A percentile compares a stretch with the other conserved stretches of the same genome.
Evolutionary conservation across 1,139 yeast species (phyloP).

Genomic region (Debaryomyces psychrophilus): DNA sequence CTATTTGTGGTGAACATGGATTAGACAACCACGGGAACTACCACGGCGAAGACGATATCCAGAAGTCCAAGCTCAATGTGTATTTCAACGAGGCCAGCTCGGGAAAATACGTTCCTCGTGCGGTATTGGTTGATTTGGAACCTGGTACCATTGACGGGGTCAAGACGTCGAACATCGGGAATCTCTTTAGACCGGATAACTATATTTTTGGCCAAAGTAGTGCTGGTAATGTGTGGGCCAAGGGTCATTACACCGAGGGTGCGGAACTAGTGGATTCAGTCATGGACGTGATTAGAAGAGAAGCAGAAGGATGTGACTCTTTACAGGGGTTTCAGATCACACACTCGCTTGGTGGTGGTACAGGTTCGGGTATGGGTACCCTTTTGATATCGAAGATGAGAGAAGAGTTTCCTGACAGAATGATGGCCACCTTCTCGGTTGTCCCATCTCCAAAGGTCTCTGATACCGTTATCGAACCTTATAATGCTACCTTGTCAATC

Average conservation of each 20-base stretch:
- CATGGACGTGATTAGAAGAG: conserved; percentile 86
- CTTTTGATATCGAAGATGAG: conserved; percentile 75
- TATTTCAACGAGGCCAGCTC: conserved; percentile 65
- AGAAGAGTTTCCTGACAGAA: conserved; percentile 90
- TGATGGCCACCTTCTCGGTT: conserved; percentile 94
- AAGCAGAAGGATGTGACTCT: conserved; percentile 90
- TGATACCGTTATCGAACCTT: conserved; percentile 93
- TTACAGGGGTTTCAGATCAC: conserved; percentile 94
- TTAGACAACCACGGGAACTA: conserved; percentile 82
- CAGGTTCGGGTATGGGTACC: conserved; percentile 96
- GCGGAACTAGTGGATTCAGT: conserved; percentile 91
- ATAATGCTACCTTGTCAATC: conserved; percentile 89
- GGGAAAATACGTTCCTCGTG: conserved; percentile 90
- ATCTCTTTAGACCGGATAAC: conserved; percentile 89
- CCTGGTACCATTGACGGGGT: conserved; percentile 92
- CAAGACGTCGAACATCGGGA: conserved; percentile 74
- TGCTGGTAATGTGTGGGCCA: conserved; percentile 96
- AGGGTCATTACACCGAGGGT: conserved; percentile 95
- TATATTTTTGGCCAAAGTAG: conserved; percentile 86
- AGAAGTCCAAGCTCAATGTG: conserved; percentile 57
- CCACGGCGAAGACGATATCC: conserved; percentile 68
- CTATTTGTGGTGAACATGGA: conserved; percentile 96
- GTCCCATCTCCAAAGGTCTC: conserved; percentile 90
- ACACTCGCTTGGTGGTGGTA: conserved; percentile 95
- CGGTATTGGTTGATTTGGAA: conserved; percentile 88